phyloP scores from a whole-genome alignment of 2,329 filamentous ascomycete species.

The Colletotrichum nymphaeae region DNA sequence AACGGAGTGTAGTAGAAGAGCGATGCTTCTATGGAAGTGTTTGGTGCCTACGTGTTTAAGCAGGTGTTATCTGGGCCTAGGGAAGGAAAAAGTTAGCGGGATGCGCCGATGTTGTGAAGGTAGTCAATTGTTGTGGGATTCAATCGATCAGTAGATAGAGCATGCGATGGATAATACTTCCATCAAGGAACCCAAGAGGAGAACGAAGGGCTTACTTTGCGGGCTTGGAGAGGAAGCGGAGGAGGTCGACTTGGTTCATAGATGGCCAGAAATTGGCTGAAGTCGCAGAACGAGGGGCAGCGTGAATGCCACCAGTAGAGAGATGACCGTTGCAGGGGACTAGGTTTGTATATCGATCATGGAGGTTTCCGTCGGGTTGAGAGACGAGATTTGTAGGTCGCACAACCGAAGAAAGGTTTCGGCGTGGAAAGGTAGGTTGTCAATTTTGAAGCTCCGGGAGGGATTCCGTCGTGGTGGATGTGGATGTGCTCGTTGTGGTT shows the following conservation, averaged over 20 bases:
- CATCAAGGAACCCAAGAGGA: neutral
- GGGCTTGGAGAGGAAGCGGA: conserved; percentile 94
- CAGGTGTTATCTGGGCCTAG: conserved; percentile 37
- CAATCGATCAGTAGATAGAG: neutral
- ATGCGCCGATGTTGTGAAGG: neutral
- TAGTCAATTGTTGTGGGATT: neutral
- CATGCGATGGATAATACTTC: neutral
- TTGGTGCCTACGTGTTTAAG: conserved; percentile 4
- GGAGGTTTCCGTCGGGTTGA: neutral
- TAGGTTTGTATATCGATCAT: conserved; percentile 4
- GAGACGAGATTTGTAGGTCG: neutral
- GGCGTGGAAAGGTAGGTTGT: neutral
- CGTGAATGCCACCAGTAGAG: conserved; percentile 10
- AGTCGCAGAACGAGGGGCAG: conserved; percentile 11
- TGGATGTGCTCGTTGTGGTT: conserved; percentile 23
- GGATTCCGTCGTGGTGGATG: conserved; percentile 25
- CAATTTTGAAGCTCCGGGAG: conserved; percentile 27
- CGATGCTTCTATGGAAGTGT: neutral
- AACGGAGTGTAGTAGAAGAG: conserved; percentile 29
- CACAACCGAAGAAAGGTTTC: neutral
- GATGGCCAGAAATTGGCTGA: conserved; percentile 53
- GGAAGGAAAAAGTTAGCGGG: conserved; percentile 21
- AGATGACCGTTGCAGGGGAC: conserved; percentile 11
- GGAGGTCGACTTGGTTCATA: conserved; percentile 92
- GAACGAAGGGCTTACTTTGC: conserved; percentile 76